These are phyloP conservation scores for Daldinia sp. DNA, from an alignment of 2,329 filamentous ascomycete genomes.

Conservation along the genomic window DNA sequence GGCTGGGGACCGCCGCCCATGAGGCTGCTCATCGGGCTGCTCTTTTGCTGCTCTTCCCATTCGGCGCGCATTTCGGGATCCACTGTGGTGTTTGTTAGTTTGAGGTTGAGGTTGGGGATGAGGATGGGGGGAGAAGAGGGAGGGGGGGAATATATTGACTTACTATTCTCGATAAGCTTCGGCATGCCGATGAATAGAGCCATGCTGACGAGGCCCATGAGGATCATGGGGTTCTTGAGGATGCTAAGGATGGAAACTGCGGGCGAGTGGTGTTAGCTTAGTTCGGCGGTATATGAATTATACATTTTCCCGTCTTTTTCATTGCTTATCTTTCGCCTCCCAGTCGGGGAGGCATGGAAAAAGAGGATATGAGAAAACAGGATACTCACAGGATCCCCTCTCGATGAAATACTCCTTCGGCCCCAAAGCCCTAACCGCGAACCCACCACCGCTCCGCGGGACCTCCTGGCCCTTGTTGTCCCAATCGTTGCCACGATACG, in stretches of 20 bases:
- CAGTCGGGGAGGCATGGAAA: no score
- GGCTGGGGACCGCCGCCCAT: conserved; percentile 53
- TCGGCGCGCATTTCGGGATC: conserved; percentile 95
- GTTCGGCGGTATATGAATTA: neutral
- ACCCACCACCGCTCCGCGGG: conserved; percentile 51
- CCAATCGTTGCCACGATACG: conserved; percentile 90
- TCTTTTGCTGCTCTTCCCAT: conserved; percentile 88
- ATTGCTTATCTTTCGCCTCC: neutral
- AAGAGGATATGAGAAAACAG: neutral
- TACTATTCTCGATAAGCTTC: conserved; percentile 95
- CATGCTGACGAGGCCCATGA: conserved; percentile 86
- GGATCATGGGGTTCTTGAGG: conserved; percentile 95
- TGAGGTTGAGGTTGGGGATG: neutral
- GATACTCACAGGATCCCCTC: conserved; percentile 74
- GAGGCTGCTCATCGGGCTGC: conserved; percentile 69
- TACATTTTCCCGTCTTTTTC: neutral
- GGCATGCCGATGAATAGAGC: conserved; percentile 90
- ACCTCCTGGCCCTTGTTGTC: conserved; percentile 78
- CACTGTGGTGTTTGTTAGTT: conserved; percentile 70
- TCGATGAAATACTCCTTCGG: conserved; percentile 80
- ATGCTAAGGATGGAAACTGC: conserved; percentile 81
- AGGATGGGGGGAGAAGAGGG: conserved; percentile 1
- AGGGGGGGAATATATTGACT: conserved; percentile 50
- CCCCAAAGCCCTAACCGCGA: conserved; percentile 70
- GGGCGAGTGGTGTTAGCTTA: conserved; percentile 15